These are phyloP conservation scores for Leonotis leonurus DNA, from an alignment of 257 asterid genomes.

Conservation along the genomic window DNA sequence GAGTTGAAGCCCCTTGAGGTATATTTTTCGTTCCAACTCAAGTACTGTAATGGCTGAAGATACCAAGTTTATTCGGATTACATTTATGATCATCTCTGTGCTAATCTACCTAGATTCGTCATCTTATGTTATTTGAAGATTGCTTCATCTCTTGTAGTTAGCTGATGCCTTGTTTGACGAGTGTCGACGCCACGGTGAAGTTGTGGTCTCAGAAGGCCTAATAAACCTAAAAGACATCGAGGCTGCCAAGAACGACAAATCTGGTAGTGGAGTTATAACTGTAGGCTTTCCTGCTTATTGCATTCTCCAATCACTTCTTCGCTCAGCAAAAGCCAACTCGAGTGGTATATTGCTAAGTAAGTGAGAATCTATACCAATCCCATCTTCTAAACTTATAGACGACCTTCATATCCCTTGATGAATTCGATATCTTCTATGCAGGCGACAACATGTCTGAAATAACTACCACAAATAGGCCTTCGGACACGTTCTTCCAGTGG, in stretches of 20 bases:
- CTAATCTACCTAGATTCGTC: not conserved
- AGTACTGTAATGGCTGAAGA: not conserved
- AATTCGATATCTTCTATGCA: slow-evolving; percentile 19
- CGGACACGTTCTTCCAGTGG: slow-evolving; percentile 78
- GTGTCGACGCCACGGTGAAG: slow-evolving; percentile 56
- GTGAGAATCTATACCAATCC: not conserved
- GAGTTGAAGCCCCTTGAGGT: slow-evolving; percentile 89
- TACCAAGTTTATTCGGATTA: not conserved
- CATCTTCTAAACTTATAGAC: not conserved
- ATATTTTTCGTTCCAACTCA: not conserved
- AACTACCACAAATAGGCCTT: slow-evolving; percentile 73
- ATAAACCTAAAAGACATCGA: slow-evolving; percentile 68
- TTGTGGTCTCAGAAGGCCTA: slow-evolving; percentile 57
- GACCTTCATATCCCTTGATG: not conserved
- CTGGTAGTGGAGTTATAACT: slow-evolving; percentile 39
- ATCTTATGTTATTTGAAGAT: not conserved
- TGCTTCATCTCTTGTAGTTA: slow-evolving; percentile 35
- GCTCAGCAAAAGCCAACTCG: slow-evolving; percentile 59
- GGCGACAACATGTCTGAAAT: slow-evolving; percentile 60
- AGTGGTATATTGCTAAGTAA: slow-evolving; percentile 62
- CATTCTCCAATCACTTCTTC: slow-evolving; percentile 63
- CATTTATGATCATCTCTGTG: not conserved
- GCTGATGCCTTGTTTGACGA: slow-evolving; percentile 54
- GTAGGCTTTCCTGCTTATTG: slow-evolving; percentile 84
- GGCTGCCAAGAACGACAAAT: slow-evolving; percentile 59